Conservation (phyloP, 179 eudicot species). For the Sideroxylon spinosum region DNA sequence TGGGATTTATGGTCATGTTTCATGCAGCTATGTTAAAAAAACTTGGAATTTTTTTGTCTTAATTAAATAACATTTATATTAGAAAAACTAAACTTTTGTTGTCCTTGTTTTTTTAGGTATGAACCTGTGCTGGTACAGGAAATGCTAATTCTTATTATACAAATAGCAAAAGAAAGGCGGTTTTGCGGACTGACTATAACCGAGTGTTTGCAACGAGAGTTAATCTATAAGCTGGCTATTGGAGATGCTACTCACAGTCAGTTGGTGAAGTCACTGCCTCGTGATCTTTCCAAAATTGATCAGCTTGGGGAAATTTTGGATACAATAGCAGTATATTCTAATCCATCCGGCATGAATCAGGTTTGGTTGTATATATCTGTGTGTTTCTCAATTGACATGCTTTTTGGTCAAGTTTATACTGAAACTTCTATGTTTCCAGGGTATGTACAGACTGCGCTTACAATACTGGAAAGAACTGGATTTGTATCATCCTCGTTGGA, state of each 20-base stretch:
- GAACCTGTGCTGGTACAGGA: slow-evolving; percentile 83
- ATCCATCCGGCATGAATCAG: slow-evolving; percentile 95
- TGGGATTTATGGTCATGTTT: too few species aligned
- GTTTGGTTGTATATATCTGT: slow-evolving; percentile 30
- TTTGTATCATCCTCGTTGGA: slow-evolving; percentile 94
- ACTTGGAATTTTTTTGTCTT: background rate
- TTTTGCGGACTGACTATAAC: slow-evolving; percentile 67
- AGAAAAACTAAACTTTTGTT: background rate
- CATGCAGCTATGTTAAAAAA: background rate
- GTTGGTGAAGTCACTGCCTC: slow-evolving; percentile 80
- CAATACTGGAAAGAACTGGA: slow-evolving; percentile 88
- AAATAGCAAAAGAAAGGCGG: slow-evolving; percentile 87
- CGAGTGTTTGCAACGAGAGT: slow-evolving; percentile 80
- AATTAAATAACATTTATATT: background rate
- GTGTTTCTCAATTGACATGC: background rate
- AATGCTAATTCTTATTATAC: slow-evolving; percentile 81
- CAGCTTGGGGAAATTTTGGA: slow-evolving; percentile 72
- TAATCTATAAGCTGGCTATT: slow-evolving; percentile 76
- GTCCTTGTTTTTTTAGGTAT: slow-evolving; percentile 53
- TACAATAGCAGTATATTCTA: slow-evolving; percentile 67
- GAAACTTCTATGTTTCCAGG: slow-evolving; percentile 41
- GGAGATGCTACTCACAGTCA: slow-evolving; percentile 94
- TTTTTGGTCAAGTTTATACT: slow-evolving; percentile 11
- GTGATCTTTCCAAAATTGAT: slow-evolving; percentile 63
- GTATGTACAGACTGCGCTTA: slow-evolving; percentile 74